phyloP scores from a whole-genome alignment of 495 filamentous ascomycete genomes.

The Bacidia gigantensis region DNA sequence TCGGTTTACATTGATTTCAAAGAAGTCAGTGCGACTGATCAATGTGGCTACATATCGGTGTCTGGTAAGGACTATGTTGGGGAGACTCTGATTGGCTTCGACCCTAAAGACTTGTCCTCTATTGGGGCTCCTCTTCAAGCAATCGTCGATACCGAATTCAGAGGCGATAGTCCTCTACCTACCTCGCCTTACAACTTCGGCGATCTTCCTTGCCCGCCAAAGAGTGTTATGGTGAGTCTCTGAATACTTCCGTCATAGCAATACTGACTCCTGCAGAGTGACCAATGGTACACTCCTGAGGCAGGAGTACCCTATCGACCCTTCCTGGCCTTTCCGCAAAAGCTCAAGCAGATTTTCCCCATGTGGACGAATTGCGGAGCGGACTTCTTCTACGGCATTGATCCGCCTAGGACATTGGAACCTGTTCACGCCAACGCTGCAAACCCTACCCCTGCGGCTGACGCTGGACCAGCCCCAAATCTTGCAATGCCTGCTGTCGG shows the following conservation, averaged over 20 bases:
- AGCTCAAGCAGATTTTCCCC: background rate
- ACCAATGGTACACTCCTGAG: slow-evolving; percentile 1
- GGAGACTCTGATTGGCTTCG: background rate
- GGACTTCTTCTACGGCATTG: background rate
- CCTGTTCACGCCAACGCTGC: background rate
- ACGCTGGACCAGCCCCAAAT: background rate
- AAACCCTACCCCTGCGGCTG: background rate
- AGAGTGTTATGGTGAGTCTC: slow-evolving; percentile 5
- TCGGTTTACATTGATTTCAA: background rate
- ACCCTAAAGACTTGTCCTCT: background rate
- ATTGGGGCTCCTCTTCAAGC: background rate
- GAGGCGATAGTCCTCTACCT: background rate
- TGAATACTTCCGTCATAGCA: background rate
- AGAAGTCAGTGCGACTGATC: background rate
- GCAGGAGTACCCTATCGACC: background rate
- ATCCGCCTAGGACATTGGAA: slow-evolving; percentile 3
- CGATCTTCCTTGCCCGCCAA: slow-evolving; percentile 2
- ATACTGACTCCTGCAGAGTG: slow-evolving; percentile 2
- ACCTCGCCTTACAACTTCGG: background rate
- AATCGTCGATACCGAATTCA: background rate
- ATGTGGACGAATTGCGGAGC: background rate
- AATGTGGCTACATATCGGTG: background rate
- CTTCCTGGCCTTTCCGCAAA: background rate
- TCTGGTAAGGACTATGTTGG: background rate
- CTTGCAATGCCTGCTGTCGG: background rate